A percentile compares a stretch with the other conserved stretches of the same genome.
These are phyloP conservation scores for Ophiostoma montium DNA, from an alignment of 2,329 filamentous ascomycete genomes.

Conservation along the genomic window DNA sequence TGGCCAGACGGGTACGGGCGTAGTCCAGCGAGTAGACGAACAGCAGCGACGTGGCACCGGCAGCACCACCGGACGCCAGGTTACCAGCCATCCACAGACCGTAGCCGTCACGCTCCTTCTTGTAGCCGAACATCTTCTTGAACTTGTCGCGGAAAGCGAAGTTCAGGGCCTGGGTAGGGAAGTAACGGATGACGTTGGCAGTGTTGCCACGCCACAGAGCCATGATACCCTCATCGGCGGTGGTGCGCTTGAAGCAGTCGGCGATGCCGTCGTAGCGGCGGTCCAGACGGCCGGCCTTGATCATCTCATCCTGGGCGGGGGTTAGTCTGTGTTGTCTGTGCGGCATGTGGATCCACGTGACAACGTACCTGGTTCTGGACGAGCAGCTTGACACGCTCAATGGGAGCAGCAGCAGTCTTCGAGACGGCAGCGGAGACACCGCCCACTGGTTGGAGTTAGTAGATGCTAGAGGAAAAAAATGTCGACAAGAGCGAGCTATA, in stretches of 20 bases:
- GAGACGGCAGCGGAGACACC: slow-evolving; percentile 99
- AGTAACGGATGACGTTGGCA: slow-evolving; percentile 99
- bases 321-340: slow-evolving; percentile 19
- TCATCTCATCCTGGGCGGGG: slow-evolving; percentile 83
- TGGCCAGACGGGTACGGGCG: slow-evolving; percentile 99
- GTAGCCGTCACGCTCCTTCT: slow-evolving; percentile 99
- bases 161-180: slow-evolving; percentile 99
- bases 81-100: slow-evolving; percentile 98
- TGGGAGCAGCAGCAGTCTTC: slow-evolving; percentile 98
- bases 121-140: slow-evolving; percentile 99
- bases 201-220: slow-evolving; percentile 99
- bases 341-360: too few species aligned
- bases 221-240: slow-evolving; percentile 80
- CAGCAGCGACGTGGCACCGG: slow-evolving; percentile 98
- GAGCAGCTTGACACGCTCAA: slow-evolving; percentile 99
- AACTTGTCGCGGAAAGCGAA: slow-evolving; percentile 99
- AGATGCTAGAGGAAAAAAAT: background rate
- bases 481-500: too few species aligned
- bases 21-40: slow-evolving; percentile 99
- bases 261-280: slow-evolving; percentile 86
- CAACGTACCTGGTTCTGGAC: slow-evolving; percentile 97
- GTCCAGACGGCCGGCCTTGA: slow-evolving; percentile 96
- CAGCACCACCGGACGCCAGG: slow-evolving; percentile 99
- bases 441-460: slow-evolving; percentile 56
- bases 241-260: slow-evolving; percentile 93